Evolutionary conservation across 2,329 filamentous ascomycete genomes (phyloP).

Genomic region (Gremmenia infestans): DNA sequence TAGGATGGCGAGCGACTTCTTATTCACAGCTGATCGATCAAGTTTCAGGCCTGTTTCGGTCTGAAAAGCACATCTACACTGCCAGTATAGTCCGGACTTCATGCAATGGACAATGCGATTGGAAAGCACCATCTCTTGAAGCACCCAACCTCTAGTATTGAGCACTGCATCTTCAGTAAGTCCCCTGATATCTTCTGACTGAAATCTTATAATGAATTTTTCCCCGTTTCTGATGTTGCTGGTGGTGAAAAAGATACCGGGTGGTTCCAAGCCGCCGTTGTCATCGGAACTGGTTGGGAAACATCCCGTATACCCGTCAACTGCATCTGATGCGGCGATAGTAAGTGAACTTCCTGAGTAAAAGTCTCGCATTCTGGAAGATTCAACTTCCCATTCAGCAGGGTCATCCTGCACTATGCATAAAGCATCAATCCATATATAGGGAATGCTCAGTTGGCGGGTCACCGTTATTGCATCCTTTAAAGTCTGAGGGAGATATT

Average conservation of each 20-base stretch:
- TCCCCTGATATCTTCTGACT: not conserved
- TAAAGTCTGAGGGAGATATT: slow-evolving; percentile 4
- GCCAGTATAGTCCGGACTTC: slow-evolving; percentile 9
- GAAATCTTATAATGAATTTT: not conserved
- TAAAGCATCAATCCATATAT: slow-evolving; percentile 12
- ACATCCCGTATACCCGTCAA: not conserved
- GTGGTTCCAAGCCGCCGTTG: not conserved
- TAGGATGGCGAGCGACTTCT: not conserved
- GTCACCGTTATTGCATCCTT: slow-evolving; percentile 5
- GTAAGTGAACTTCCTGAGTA: slow-evolving; percentile 3
- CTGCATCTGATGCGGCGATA: slow-evolving; percentile 5
- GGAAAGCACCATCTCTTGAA: slow-evolving; percentile 17
- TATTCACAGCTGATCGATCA: not conserved
- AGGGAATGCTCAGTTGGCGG: slow-evolving; percentile 1
- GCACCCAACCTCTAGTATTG: slow-evolving; percentile 13
- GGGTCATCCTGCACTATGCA: slow-evolving; percentile 12
- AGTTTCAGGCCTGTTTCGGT: not conserved
- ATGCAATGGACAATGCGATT: slow-evolving; percentile 10
- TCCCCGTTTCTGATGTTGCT: not conserved
- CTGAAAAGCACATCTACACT: slow-evolving; percentile 8
- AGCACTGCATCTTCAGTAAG: not conserved
- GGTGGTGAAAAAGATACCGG: not conserved
- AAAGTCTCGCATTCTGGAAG: slow-evolving; percentile 2
- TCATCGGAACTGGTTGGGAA: not conserved
- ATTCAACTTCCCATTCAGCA: slow-evolving; percentile 2